Conservation (phyloP, 1,284 basidiomycete genomes). For the Leccinum pachyderme region DNA sequence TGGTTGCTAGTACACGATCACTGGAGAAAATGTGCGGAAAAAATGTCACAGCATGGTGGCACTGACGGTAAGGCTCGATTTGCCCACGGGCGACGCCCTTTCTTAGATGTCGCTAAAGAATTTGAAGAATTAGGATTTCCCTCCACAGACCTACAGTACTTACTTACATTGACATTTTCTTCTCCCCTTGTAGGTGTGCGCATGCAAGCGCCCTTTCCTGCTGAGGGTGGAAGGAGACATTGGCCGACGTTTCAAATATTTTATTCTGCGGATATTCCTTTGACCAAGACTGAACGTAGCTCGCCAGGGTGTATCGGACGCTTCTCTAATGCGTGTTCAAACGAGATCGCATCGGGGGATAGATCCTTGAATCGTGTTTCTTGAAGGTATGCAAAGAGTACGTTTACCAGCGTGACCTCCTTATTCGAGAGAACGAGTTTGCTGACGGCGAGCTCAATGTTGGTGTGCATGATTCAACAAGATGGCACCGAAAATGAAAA, state of each 20-base stretch:
- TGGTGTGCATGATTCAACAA: constrained; percentile 13
- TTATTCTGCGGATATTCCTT: constrained; percentile 4
- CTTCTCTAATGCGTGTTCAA: constrained; percentile 15
- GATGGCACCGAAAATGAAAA: background rate
- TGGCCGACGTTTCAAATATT: background rate
- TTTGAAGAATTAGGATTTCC: background rate
- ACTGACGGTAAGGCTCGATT: constrained; percentile 12
- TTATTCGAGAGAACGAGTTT: constrained; percentile 3
- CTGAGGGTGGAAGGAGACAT: background rate
- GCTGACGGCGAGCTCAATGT: constrained; percentile 14
- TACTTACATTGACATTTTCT: background rate
- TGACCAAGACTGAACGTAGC: constrained; percentile 2
- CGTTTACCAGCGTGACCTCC: constrained; percentile 10
- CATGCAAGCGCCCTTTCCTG: background rate
- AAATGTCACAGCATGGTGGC: constrained; percentile 6
- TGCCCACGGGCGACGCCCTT: background rate
- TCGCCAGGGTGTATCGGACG: constrained; percentile 3
- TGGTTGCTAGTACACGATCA: too few species aligned
- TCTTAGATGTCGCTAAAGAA: constrained; percentile 9
- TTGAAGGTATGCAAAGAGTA: constrained; percentile 10
- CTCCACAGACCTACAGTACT: constrained; percentile 7
- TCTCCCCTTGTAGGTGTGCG: background rate
- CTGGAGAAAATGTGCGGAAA: background rate
- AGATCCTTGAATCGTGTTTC: constrained; percentile 8
- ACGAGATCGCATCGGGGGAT: constrained; percentile 9